Evolutionary conservation across 495 filamentous ascomycete genomes (phyloP), one percentile per base, ranked within the genome.

Genomic region (Aspergillus nidulans): DNA sequence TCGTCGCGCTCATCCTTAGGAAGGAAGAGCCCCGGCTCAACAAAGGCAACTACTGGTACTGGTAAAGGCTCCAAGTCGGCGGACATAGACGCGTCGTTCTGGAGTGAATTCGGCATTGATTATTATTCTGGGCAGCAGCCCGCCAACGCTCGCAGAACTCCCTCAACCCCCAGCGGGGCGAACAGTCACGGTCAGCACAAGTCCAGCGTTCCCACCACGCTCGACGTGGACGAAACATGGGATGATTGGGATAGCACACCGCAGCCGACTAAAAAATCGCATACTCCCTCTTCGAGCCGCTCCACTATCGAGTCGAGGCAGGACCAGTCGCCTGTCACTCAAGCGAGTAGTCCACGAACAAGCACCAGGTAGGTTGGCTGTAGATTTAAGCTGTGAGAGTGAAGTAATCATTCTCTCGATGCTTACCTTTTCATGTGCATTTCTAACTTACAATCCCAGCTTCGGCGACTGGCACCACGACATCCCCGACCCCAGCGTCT

Each of bases 201-300:
- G 55, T 69, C 57, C 58, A 63, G 54, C 58, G 64, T 46, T 47
- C 70, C 56, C 68, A 70, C 55, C 60, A 71, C 51, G 52, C 72
- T 52, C 56, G 79, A 82, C 45, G 78, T 84, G 63, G 86, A 88
- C 45, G 85, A 86, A 54, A 81, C 83, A 63, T 91, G 86, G 86
- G 82, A 83, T 42, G 81, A 80, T 60, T 90, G 86, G 87, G 85
- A 90, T 59, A 78, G 89, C 59, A 78, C 76, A 6, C 79, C 84
- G 41, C 68, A 76, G 21, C 69, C 71, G 18, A 34, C 30, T 6
- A 75, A 75, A 42, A 69, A 65, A 45, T 67, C 55, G 56, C 75
- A 77, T 50, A 76, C 75, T 15, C 75, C 75, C 26, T 76, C 75
- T 12, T 77, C 73, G 19, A 77, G 75, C 51, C 70, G 67, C 41